These are phyloP conservation scores for Acer negundo DNA, from an alignment of 345 rosid species.

Conservation along the genomic window DNA sequence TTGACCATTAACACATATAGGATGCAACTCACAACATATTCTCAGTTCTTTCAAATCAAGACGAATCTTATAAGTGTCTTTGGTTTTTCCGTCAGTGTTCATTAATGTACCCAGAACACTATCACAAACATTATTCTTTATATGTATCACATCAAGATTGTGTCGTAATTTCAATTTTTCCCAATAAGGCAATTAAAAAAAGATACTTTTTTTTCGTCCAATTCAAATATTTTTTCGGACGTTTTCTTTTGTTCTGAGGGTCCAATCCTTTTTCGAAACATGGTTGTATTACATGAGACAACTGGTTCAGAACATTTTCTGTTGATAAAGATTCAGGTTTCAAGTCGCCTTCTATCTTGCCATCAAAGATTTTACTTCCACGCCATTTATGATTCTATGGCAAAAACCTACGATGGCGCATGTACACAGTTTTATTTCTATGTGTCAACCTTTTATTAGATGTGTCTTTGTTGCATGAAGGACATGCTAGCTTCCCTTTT, in stretches of 20 bases:
- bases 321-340: not conserved
- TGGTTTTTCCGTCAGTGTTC: not conserved
- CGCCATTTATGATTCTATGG: not conserved
- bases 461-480: not conserved
- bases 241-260: not conserved
- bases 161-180: not conserved
- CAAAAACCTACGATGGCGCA: not conserved
- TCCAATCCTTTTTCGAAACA: not conserved
- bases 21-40: not conserved
- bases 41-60: not conserved
- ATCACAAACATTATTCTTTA: not conserved
- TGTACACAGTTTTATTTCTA: not conserved
- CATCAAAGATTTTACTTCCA: too few species aligned
- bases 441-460: not conserved
- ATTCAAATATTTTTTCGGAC: not conserved
- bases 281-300: not conserved
- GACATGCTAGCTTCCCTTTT: not conserved
- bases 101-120: not conserved
- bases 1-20: not conserved
- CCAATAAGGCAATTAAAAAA: too few species aligned
- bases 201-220: not conserved
- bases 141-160: not conserved
- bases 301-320: not conserved
- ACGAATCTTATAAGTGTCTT: not conserved
- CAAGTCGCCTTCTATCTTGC: not conserved